These are phyloP conservation scores for Dendrothele bispora DNA, from an alignment of 768 basidiomycete genomes.

Conservation along the genomic window DNA sequence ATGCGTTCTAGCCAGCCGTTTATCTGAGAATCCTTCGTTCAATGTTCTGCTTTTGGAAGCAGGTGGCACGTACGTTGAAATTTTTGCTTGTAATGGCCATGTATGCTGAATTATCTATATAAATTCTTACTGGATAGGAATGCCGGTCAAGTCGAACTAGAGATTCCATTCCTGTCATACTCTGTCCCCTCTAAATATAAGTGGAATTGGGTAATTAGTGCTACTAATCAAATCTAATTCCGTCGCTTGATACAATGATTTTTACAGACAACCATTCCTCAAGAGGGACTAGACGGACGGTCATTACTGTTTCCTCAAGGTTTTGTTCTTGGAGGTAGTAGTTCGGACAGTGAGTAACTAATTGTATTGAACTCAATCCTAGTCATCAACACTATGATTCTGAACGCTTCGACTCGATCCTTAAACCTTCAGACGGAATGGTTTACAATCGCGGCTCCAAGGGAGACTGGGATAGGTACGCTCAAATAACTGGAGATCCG, in stretches of 20 bases:
- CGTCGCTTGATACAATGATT: too few relatives aligned
- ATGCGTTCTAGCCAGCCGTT: slow-evolving; percentile 16
- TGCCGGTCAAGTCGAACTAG: not conserved
- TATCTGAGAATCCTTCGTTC: slow-evolving; percentile 11
- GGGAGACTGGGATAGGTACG: slow-evolving; percentile 32
- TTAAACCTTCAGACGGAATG: slow-evolving; percentile 23
- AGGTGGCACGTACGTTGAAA: slow-evolving; percentile 5
- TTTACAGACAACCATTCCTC: slow-evolving; percentile 27
- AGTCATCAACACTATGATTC: not conserved
- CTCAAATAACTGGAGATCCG: slow-evolving; percentile 27
- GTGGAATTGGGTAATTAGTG: too few relatives aligned
- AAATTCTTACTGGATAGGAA: not conserved
- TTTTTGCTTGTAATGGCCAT: not conserved
- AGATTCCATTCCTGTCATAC: slow-evolving; percentile 7
- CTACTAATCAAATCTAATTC: too few relatives aligned
- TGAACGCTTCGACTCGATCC: not conserved
- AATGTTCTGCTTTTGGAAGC: slow-evolving; percentile 18
- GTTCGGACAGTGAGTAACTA: slow-evolving; percentile 25
- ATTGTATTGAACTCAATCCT: not conserved
- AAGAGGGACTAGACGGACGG: slow-evolving; percentile 23
- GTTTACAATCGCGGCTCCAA: slow-evolving; percentile 30
- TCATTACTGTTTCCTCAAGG: slow-evolving; percentile 23
- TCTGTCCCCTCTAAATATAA: slow-evolving; percentile 3
- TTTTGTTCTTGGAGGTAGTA: slow-evolving; percentile 29
- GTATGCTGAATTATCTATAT: too few relatives aligned